Evolutionary conservation across 352 stramenopile genomes (phyloP).

Genomic region (Globisporangium alternatum): DNA sequence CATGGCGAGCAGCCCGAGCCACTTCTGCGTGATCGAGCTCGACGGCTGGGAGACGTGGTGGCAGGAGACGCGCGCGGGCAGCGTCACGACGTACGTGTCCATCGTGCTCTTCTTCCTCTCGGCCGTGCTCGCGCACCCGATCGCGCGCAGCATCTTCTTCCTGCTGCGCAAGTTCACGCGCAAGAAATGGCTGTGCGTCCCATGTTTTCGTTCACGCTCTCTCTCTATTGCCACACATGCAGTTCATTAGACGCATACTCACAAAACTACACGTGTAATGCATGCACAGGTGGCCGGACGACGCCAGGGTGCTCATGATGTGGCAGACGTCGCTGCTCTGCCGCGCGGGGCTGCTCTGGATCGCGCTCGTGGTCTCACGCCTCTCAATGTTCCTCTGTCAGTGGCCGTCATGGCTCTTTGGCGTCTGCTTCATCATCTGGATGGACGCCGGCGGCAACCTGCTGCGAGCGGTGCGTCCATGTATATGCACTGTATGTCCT

Average conservation of each 20-base stretch:
- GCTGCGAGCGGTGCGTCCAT: slow-evolving; percentile 36
- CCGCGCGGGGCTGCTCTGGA: slow-evolving; percentile 65
- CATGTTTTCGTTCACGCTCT: no score
- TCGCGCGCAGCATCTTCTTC: slow-evolving; percentile 69
- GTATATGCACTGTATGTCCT: background rate
- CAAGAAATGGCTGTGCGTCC: slow-evolving; percentile 50
- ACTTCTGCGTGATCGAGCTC: slow-evolving; percentile 49
- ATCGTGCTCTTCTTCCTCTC: slow-evolving; percentile 80
- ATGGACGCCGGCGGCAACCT: slow-evolving; percentile 65
- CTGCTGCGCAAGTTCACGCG: slow-evolving; percentile 49
- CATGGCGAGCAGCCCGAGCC: slow-evolving; percentile 20
- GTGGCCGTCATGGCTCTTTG: slow-evolving; percentile 70
- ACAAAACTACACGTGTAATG: background rate
- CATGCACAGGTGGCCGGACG: slow-evolving; percentile 55
- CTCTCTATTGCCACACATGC: background rate
- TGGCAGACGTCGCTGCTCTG: slow-evolving; percentile 74
- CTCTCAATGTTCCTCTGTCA: slow-evolving; percentile 61
- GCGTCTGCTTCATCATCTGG: slow-evolving; percentile 73
- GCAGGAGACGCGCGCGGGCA: slow-evolving; percentile 42
- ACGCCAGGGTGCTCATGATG: slow-evolving; percentile 61
- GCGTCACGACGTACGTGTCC: slow-evolving; percentile 59
- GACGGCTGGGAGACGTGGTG: slow-evolving; percentile 59
- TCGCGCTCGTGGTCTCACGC: slow-evolving; percentile 52
- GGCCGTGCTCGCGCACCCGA: slow-evolving; percentile 62
- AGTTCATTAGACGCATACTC: background rate